These are phyloP conservation scores for Globisporangium echinulatum DNA, from an alignment of 352 stramenopile genomes.

Conservation along the genomic window DNA sequence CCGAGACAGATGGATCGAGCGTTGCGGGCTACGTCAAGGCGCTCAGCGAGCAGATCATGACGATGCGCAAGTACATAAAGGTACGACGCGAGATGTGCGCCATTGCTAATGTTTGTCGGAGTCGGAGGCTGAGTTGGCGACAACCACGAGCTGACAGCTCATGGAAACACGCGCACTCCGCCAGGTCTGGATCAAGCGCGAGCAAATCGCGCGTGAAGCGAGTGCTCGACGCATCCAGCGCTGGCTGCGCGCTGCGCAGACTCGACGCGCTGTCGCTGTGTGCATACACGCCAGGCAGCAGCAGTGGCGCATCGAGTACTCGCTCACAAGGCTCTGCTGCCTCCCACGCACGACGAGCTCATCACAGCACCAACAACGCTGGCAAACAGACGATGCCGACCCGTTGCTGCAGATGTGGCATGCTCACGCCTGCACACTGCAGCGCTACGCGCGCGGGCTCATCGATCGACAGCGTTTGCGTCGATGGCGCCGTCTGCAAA, in stretches of 20 bases:
- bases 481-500: constrained; percentile 4
- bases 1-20: neutral
- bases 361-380: no score
- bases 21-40: constrained; percentile 16
- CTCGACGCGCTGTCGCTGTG: constrained; percentile 7
- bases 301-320: constrained; percentile 15
- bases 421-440: constrained; percentile 12
- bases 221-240: constrained; percentile 43
- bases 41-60: constrained; percentile 39
- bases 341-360: neutral
- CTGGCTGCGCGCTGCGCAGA: constrained; percentile 17
- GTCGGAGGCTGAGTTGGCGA: no score
- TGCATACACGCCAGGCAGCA: constrained; percentile 10
- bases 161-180: neutral
- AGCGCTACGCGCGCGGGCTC: constrained; percentile 19
- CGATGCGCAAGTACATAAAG: constrained; percentile 74
- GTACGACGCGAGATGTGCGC: constrained; percentile 12
- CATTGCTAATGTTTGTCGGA: neutral
- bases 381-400: neutral
- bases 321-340: constrained; percentile 2
- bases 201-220: constrained; percentile 46
- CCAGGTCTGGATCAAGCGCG: constrained; percentile 60
- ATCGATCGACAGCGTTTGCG: constrained; percentile 12
- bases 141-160: no score
- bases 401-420: neutral